A percentile compares a stretch with the other conserved stretches of the same genome.
phyloP scores from a whole-genome alignment of 2,329 filamentous ascomycete genomes.

The Zasmidium citrigriseum region DNA sequence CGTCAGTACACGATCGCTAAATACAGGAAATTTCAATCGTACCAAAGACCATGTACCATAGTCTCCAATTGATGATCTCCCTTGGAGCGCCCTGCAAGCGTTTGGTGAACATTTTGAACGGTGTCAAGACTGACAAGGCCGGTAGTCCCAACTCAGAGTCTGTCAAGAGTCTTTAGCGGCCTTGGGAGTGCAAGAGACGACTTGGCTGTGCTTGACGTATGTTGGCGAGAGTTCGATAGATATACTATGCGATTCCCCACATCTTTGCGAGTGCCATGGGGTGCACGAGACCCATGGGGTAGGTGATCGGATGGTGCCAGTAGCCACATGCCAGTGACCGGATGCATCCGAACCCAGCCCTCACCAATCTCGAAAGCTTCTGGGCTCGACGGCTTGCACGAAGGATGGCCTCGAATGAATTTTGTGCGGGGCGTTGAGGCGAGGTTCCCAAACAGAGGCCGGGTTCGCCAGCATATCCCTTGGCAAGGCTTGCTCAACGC shows the following conservation, averaged over 20 bases:
- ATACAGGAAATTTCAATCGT: background rate
- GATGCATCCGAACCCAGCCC: background rate
- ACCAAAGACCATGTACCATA: constrained; percentile 70
- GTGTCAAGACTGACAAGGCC: background rate
- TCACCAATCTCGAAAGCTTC: too few relatives aligned
- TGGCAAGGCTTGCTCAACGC: background rate
- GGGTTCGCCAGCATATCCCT: background rate
- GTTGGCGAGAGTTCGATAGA: background rate
- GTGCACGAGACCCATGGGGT: background rate
- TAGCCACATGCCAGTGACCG: background rate
- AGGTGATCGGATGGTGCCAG: background rate
- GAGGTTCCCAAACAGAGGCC: background rate
- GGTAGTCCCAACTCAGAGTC: too few relatives aligned
- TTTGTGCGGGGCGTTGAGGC: background rate
- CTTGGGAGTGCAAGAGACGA: background rate
- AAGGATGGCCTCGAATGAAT: background rate
- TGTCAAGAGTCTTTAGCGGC: background rate
- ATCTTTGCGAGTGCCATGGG: background rate
- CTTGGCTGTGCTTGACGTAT: background rate
- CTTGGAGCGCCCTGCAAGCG: constrained; percentile 54
- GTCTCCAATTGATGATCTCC: constrained; percentile 71
- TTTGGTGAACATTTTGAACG: background rate
- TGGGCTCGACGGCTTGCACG: background rate
- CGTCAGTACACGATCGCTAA: background rate
- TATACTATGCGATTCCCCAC: background rate